These are phyloP conservation scores for Backusella luteola DNA, from an alignment of 192 early-diverging fungal species.

Conservation along the genomic window DNA sequence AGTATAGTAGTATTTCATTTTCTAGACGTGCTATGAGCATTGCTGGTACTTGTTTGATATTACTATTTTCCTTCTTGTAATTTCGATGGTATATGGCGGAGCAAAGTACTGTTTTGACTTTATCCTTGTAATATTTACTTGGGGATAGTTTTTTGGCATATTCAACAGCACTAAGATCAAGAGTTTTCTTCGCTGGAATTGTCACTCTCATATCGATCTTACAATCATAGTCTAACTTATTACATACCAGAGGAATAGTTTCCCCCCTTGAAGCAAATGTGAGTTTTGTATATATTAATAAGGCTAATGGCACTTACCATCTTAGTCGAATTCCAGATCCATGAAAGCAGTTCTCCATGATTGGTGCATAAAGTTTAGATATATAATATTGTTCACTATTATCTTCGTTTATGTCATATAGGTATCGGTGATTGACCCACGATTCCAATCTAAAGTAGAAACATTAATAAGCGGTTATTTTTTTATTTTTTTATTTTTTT, in stretches of 20 bases:
- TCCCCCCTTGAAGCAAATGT: neutral
- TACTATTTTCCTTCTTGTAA: neutral
- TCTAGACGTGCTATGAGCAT: neutral
- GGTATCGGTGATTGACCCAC: neutral
- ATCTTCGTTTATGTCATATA: neutral
- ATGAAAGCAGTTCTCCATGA: neutral
- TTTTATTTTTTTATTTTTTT: no score
- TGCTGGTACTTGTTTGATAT: neutral
- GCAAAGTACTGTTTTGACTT: neutral
- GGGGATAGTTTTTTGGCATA: neutral
- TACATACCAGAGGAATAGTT: neutral
- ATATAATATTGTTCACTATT: neutral
- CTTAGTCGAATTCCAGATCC: neutral
- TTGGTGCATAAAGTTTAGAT: neutral
- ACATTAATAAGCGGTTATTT: no score
- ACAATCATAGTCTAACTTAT: neutral
- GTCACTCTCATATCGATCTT: slow-evolving; percentile 10
- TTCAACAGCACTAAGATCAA: neutral
- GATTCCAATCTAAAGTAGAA: neutral
- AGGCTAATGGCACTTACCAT: neutral
- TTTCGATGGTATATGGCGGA: neutral
- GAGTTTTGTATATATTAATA: neutral
- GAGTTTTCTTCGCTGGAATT: neutral
- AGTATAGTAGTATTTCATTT: neutral
- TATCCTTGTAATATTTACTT: slow-evolving; percentile 4